These are phyloP conservation scores for Fagopyrum esculentum DNA, from an alignment of 148 eudicot genomes.

Conservation along the genomic window DNA sequence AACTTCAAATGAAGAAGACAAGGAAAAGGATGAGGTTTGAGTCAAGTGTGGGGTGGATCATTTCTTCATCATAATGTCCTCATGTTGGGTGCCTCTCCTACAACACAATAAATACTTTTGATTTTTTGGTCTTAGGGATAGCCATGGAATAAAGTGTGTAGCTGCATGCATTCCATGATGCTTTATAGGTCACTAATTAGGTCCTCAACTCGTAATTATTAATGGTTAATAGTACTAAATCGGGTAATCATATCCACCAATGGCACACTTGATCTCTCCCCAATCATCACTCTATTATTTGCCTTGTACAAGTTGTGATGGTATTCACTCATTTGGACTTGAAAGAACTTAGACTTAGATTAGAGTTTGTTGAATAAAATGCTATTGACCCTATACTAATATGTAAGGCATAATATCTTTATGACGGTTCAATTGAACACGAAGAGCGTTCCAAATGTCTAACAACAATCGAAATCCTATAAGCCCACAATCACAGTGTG, in stretches of 20 bases:
- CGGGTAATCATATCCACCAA: neutral
- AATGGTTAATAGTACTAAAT: neutral
- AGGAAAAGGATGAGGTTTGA: neutral
- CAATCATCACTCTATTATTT: neutral
- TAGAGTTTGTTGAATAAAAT: no score
- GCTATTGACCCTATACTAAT: no score
- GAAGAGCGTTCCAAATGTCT: no score
- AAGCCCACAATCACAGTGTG: no score
- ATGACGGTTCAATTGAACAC: no score
- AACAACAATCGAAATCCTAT: no score
- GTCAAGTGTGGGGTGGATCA: no score
- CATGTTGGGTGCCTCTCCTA: constrained; percentile 10
- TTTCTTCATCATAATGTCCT: constrained; percentile 1
- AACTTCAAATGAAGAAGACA: neutral
- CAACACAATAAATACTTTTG: neutral
- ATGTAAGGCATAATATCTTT: no score
- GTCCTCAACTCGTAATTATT: neutral
- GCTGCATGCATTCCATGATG: neutral
- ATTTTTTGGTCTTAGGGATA: neutral
- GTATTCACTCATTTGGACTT: neutral
- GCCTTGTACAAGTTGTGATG: neutral
- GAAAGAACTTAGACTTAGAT: no score
- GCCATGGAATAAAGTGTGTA: constrained; percentile 2
- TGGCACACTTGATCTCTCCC: neutral
- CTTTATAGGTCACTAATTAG: neutral